Base-by-base conservation (phyloP, 2,329 filamentous ascomycete genomes). In the Zasmidium cellare region DNA sequence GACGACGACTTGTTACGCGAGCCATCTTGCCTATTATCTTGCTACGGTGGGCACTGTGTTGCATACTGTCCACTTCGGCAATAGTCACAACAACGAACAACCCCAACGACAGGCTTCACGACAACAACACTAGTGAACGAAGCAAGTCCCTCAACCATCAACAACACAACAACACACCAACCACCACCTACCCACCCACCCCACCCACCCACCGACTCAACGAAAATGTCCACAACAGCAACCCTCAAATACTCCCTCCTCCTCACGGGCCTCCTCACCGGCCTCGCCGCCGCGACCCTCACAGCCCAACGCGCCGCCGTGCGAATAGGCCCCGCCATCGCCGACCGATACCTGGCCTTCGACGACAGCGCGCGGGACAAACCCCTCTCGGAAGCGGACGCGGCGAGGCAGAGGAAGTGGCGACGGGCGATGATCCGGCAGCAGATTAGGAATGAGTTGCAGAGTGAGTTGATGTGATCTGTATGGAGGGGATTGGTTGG, bases 371-470 rank as follows among this genome's bases (percentile, higher is more conserved):
- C 1, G 2, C 9, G 41, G 5, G 51, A 53, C 23, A n/a, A 20
- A 11, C 45, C 23, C 45, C 6, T 47, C 16, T 46, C 51, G 18
- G 22, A 41, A 31, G 22, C 25, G 7, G 51, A 41, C 3, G 28
- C 28, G 19, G 51, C 51, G 20, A 44, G n/a, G 11, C 41, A 44
- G 44, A 25, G 51, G 41, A 53, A 46, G 19, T 53, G 51, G 51
- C 23, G 51, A 19, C 51, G 46, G 28, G 51, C 51, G 12, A 12
- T 20, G 41, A 53, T 53, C 18, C 3, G 38, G 23, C 51, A 53
- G 51, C 51, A 53, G 51, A 53, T 53, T 31, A 22, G 51, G 41
- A 45, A 46, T 46, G 51, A 53, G 44, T 16, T 53, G 51, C 23
- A 38, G n/a, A 46, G 38, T 35, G 38, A 53, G 51, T 24, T 53